Conservation (phyloP, 2,329 filamentous ascomycete genomes). For the Aspergillus arachidicola region DNA sequence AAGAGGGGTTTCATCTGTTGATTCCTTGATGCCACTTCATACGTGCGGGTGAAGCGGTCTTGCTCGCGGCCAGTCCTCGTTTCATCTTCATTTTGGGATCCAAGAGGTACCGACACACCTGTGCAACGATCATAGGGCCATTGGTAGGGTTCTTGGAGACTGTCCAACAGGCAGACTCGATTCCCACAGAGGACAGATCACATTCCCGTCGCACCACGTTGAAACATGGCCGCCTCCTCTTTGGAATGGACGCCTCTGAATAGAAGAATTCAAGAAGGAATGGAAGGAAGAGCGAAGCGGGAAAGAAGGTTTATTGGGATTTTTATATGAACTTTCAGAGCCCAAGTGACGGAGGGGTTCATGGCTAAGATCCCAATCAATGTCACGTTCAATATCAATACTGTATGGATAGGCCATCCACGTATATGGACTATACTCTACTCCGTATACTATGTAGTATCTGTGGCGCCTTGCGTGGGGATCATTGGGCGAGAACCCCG, state of each 20-base stretch:
- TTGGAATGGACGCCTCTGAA: background rate
- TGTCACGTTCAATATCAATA: background rate
- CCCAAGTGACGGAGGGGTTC: background rate
- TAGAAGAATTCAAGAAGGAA: background rate
- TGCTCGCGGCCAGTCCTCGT: background rate
- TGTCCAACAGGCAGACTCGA: background rate
- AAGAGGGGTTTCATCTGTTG: slow-evolving; percentile 3
- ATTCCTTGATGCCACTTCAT: background rate
- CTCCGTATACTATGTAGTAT: background rate
- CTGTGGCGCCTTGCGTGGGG: background rate
- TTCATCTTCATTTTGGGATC: slow-evolving; percentile 7
- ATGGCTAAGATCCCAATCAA: background rate
- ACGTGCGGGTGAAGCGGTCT: background rate
- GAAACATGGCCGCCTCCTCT: background rate
- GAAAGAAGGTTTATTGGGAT: background rate
- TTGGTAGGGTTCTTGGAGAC: background rate
- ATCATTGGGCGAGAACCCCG: slow-evolving; percentile 1
- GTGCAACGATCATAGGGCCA: slow-evolving; percentile 17
- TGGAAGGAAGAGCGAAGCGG: background rate
- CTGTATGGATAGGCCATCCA: background rate
- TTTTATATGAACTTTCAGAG: background rate
- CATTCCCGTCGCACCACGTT: slow-evolving; percentile 16
- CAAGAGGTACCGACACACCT: slow-evolving; percentile 10
- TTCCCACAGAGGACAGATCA: slow-evolving; percentile 17
- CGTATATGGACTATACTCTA: background rate